These are phyloP conservation scores for Aspergillus caelatus DNA, from an alignment of 2,329 filamentous ascomycete species.

Conservation along the genomic window DNA sequence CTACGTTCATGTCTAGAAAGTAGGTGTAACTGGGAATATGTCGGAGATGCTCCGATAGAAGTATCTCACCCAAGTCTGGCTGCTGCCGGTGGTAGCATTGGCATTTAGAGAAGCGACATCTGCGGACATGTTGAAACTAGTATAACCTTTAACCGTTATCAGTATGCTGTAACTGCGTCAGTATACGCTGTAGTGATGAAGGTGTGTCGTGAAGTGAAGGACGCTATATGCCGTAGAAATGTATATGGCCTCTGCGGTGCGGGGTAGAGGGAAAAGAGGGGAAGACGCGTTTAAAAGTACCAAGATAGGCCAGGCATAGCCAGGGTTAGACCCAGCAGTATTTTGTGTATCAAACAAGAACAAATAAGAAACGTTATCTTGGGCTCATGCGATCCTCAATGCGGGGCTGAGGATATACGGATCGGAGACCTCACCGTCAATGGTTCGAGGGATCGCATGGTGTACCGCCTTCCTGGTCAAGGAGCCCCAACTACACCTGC, in stretches of 20 bases:
- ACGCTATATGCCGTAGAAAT: neutral
- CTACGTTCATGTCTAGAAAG: neutral
- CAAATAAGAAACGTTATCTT: neutral
- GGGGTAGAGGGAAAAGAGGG: neutral
- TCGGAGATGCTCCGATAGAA: neutral
- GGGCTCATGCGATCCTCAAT: too few relatives aligned
- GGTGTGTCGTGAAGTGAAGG: neutral
- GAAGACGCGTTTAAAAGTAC: neutral
- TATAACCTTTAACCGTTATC: fast-evolving
- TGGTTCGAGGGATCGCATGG: too few relatives aligned
- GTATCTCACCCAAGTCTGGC: neutral
- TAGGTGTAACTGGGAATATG: neutral
- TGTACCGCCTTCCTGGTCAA: too few relatives aligned
- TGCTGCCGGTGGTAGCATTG: neutral
- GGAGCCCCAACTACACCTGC: too few relatives aligned
- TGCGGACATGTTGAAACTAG: neutral
- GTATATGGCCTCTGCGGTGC: neutral
- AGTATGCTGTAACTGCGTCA: neutral
- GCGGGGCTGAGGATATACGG: neutral
- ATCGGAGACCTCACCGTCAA: neutral
- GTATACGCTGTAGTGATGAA: neutral
- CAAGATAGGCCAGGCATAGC: neutral
- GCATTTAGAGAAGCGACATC: neutral
- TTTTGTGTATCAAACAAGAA: neutral
- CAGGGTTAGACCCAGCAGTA: neutral